phyloP scores from a whole-genome alignment of 2,329 filamentous ascomycete species.

The Escovopsis weberi region DNA sequence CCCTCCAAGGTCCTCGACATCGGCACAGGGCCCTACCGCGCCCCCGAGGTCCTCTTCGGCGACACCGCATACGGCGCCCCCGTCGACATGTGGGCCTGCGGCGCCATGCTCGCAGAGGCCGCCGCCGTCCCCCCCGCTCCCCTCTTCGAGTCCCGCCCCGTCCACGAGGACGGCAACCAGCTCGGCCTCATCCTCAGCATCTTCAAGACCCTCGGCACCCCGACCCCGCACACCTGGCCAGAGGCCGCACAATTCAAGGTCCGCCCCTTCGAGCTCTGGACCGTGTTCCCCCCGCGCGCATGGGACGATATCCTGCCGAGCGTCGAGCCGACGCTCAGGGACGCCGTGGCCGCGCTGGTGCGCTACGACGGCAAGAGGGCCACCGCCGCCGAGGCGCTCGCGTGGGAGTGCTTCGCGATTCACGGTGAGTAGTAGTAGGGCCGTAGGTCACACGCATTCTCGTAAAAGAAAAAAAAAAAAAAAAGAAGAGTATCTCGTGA shows the following conservation, averaged over 20 bases:
- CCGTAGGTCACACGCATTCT: background rate
- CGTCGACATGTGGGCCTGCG: conserved; percentile 82
- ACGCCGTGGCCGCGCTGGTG: conserved; percentile 54
- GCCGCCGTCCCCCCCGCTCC: conserved; percentile 39
- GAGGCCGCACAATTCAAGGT: conserved; percentile 52
- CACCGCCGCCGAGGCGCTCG: conserved; percentile 36
- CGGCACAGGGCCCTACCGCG: conserved; percentile 79
- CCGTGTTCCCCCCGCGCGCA: conserved; percentile 47
- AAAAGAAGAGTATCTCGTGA: too few species aligned
- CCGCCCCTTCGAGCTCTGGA: conserved; percentile 85
- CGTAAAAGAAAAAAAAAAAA: too few species aligned
- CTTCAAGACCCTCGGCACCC: conserved; percentile 82
- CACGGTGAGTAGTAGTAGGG: background rate
- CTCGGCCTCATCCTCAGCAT: conserved; percentile 82
- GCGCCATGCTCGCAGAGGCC: conserved; percentile 70
- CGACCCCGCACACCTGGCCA: conserved; percentile 68
- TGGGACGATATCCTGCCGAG: conserved; percentile 60
- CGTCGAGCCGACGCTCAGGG: conserved; percentile 41
- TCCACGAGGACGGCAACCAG: conserved; percentile 73
- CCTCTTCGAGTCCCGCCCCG: conserved; percentile 66
- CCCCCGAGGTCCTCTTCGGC: conserved; percentile 84
- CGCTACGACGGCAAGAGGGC: conserved; percentile 57
- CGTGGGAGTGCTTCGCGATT: conserved; percentile 7
- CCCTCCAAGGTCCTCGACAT: conserved; percentile 76
- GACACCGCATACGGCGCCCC: conserved; percentile 54